These are phyloP conservation scores for Ceratobasidium theobromae DNA, from an alignment of 1,284 basidiomycete species.

Conservation along the genomic window DNA sequence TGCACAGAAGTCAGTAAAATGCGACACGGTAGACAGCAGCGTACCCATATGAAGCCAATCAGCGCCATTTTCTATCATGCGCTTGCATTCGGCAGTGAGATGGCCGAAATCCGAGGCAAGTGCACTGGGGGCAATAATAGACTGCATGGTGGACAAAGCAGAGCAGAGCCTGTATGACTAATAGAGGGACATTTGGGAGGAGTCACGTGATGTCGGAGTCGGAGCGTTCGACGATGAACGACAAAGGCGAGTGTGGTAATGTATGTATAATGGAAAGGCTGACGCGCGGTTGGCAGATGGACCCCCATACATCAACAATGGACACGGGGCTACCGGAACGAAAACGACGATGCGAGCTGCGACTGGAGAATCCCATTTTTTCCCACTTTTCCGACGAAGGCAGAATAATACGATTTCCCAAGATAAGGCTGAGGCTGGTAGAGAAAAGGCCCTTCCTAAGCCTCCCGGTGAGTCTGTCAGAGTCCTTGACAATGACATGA, in stretches of 20 bases:
- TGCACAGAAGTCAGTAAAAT: slow-evolving; percentile 6
- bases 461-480: slow-evolving; percentile 7
- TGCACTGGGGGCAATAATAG: slow-evolving; percentile 88
- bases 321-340: background rate
- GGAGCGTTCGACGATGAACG: slow-evolving; percentile 21
- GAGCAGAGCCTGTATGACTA: background rate
- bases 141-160: slow-evolving; percentile 63
- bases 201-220: background rate
- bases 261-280: background rate
- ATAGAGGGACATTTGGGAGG: background rate
- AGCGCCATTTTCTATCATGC: slow-evolving; percentile 89
- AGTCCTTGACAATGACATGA: too few species aligned
- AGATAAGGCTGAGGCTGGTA: background rate
- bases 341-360: slow-evolving; percentile 24
- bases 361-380: slow-evolving; percentile 29
- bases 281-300: background rate
- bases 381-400: slow-evolving; percentile 20
- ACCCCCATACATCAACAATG: slow-evolving; percentile 9
- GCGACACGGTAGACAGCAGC: slow-evolving; percentile 40
- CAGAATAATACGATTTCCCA: background rate
- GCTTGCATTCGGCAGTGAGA: slow-evolving; percentile 85
- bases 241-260: slow-evolving; percentile 14
- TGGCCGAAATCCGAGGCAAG: slow-evolving; percentile 95
- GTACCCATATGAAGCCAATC: slow-evolving; percentile 97
- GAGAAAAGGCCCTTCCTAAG: slow-evolving; percentile 25